Percentiles rank a stretch among this genome's conserved stretches.
Conservation (phyloP, 2,329 filamentous ascomycete genomes). For the Neonectria punicea region DNA sequence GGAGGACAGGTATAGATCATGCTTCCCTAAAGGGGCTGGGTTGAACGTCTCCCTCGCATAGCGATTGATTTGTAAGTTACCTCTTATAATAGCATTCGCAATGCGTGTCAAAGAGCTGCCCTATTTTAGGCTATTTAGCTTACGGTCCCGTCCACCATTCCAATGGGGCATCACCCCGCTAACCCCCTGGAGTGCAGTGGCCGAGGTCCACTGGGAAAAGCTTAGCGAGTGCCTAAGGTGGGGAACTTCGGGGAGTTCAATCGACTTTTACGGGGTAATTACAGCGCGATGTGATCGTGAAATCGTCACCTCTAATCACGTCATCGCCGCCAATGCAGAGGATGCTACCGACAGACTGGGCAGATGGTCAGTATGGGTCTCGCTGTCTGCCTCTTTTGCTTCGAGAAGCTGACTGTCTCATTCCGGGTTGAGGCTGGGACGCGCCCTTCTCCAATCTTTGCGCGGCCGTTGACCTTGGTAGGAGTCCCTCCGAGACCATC, state of each 20-base stretch:
- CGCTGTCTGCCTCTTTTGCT: constrained; percentile 20
- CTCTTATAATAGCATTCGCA: no score
- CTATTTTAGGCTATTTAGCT: no score
- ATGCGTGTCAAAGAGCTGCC: no score
- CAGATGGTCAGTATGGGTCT: constrained; percentile 12
- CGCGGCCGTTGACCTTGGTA: constrained; percentile 10
- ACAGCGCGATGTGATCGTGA: constrained; percentile 18
- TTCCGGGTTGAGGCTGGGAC: constrained; percentile 17
- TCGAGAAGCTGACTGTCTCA: constrained; percentile 20
- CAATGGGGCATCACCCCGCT: no score
- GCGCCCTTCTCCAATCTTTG: constrained; percentile 19
- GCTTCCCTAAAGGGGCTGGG: no score
- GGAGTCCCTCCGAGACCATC: constrained; percentile 18
- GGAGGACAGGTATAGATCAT: no score
- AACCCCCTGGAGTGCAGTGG: not conserved
- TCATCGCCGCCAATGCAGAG: constrained; percentile 29
- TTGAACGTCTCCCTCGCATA: no score
- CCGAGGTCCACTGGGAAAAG: not conserved
- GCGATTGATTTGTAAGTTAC: no score
- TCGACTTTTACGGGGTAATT: constrained; percentile 17
- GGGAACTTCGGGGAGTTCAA: constrained; percentile 20
- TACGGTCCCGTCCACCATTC: no score
- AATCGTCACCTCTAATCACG: constrained; percentile 35
- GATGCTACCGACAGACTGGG: constrained; percentile 22
- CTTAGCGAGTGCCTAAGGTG: not conserved